Evolutionary conservation across 768 basidiomycete genomes (phyloP), one percentile per base, ranked within the genome.

Genomic region (Tricholoma saponaceum): DNA sequence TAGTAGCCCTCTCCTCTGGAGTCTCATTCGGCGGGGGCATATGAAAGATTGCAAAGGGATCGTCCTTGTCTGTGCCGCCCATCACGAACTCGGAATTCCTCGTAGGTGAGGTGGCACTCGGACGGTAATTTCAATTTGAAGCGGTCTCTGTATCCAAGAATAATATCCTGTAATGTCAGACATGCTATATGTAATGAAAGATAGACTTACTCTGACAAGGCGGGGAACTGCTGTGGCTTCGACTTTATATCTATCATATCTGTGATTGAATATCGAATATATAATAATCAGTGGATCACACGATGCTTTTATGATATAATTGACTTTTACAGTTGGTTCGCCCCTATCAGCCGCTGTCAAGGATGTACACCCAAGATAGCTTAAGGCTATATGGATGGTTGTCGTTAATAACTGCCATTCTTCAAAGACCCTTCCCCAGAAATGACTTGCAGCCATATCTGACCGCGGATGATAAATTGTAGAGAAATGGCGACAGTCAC

Each of bases 1-100:
- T 68, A 1, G 66, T 65, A 0, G 64, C 69, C 58, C 70, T 76
- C 58, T 87, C 77, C 0, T 73, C 73, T 0, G 74, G 65, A 0
- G 83, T 75, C 69, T 91, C 89, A 56, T 81, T 66, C 0, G 76
- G 70, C 1, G 88, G 89, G 0, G 88, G 86, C 0, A 76, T 70
- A 16, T 81, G 77, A 62, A 84, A 79, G n/a, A 75, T 70, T 10
- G 80, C 74, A 32, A 91, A 74, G 0, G 89, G 89, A 72, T 90
- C 89, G 54, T 90, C 89, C 30, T 44, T 41, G 30, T 66, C 53
- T 7, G 30, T 26, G n/a, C 53, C 53, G 2, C 25, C 53, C 53
- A 54, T 54, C 1, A 18, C 2, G n/a, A n/a, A n/a, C n/a, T n/a
- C n/a, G 39, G 30, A 16, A 37, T 37, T 37, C 16, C 35, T 37